Percentiles rank a stretch among this genome's conserved stretches.
phyloP scores from a whole-genome alignment of 2,329 filamentous ascomycete species.

The Fusarium secorum region DNA sequence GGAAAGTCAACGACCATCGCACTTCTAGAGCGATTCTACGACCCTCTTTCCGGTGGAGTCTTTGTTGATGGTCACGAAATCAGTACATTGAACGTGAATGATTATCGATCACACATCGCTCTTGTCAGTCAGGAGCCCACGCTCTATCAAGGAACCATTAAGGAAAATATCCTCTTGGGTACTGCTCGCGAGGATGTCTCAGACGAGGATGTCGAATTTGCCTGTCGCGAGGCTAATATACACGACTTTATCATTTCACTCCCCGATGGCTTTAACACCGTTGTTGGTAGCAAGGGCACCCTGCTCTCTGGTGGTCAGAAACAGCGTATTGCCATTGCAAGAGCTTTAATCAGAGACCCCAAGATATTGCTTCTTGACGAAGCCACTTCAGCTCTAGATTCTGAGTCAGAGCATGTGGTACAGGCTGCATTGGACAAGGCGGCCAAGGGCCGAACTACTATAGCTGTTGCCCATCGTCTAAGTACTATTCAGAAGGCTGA shows the following conservation, averaged over 20 bases:
- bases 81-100: constrained; percentile 79
- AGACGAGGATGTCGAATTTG: constrained; percentile 77
- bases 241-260: constrained; percentile 90
- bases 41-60: constrained; percentile 81
- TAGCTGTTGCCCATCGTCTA: constrained; percentile 91
- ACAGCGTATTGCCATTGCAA: constrained; percentile 91
- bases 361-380: constrained; percentile 86
- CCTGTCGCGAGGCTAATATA: constrained; percentile 90
- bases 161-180: constrained; percentile 88
- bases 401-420: constrained; percentile 79
- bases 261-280: constrained; percentile 83
- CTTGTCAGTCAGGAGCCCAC: constrained; percentile 96
- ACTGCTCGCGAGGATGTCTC: constrained; percentile 70
- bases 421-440: constrained; percentile 83
- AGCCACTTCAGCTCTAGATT: constrained; percentile 80
- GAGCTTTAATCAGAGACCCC: constrained; percentile 88
- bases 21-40: constrained; percentile 92
- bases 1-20: constrained; percentile 95
- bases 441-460: constrained; percentile 85
- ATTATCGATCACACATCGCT: constrained; percentile 83
- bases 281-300: constrained; percentile 86
- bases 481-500: constrained; percentile 95
- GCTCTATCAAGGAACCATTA: constrained; percentile 89
- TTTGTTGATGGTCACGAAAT: constrained; percentile 87
- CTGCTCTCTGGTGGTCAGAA: constrained; percentile 92